Evolutionary conservation across 2,329 filamentous ascomycete genomes (phyloP), one percentile per base, ranked within the genome.

Genomic region (Neonectria ditissima): DNA sequence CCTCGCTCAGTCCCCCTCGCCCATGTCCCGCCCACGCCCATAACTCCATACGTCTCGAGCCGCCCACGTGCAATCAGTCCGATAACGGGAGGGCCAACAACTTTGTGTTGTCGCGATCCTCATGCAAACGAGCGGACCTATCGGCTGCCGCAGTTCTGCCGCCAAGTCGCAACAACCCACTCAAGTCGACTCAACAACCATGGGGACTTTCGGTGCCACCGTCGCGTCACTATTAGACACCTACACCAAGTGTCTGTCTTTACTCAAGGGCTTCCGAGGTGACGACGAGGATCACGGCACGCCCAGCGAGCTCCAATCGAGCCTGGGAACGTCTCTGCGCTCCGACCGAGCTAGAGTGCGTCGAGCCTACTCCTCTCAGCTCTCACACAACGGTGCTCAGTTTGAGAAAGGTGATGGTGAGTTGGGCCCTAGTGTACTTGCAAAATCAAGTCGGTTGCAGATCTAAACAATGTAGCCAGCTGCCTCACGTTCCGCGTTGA

Each of bases 331-430:
- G 50, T 78, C 77, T 30, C 76, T 81, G 62, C 80, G 74, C 59
- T 76, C 75, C 20, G 80, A 80, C 68, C 82, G 77, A 57, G 75
- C 75, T 65, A 73, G 79, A 64, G 77, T 87, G 10, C 76, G 78
- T 48, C 74, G 76, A 22, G 78, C 77, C 7, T 87, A 86, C 67
- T 77, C 77, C 2, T 76, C 77, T 9, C 77, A 78, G 13, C 68
- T 84, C 4, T 79, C 78, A 1, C 76, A 79, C 41, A 72, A 77
- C 51, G 84, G 84, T 9, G 74, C 72, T 39, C 75, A 74, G 1
- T 79, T 87, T 32, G 78, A 81, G 30, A 78, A 77, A 60, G 84
- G 85, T 18, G 85, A 87, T 72, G 78, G 84, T 85, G 72, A 77
- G 81, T 72, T 66, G 47, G 69, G 44, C 18, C 52, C 32, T 34